Evolutionary conservation across 129 eudicot species (phyloP), one percentile per base, ranked within the genome.

Genomic region (Pulicaria dysenterica): DNA sequence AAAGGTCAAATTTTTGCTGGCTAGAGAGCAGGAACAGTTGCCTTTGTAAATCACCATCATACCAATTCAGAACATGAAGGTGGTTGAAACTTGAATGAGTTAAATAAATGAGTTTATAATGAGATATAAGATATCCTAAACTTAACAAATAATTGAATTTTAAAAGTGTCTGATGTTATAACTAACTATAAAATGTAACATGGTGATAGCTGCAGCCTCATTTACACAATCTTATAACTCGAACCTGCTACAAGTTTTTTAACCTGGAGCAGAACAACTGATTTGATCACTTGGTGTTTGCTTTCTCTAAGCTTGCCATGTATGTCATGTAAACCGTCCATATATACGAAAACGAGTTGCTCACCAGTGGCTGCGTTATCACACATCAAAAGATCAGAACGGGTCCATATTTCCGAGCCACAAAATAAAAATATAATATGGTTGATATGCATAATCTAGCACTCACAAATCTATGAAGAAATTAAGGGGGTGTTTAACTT

Each of bases 241-340:
- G 59, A 34, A 13, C 37, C 37, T 44, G n/a, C 54, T 38, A 47
- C 43, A 67, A 63, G 48, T 62, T 17, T 58, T 55, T 8, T 8
- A 5, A 64, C 24, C 7, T 40, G 38, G 6, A 59, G n/a, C 74
- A 69, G 54, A 55, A 15, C 42, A 37, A 4, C 4, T 14, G 50
- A 15, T 47, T n/a, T 8, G 9, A 56, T 63, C 56, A 69, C 6
- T 54, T 64, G 72, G 81, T 19, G 48, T 46, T 51, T 24, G 85
- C 91, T 86, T 88, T 95, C 73, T 81, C 91, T 69, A 81, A 68
- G 85, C 86, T 91, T 69, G 96, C 99, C 96, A 91, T 86, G 76
- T 95, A 95, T 53, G 99, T 95, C 80, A 95, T 64, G 77, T 95
- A 95, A 14, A 88, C 68, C 0, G 91, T 90, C 99, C 99, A 94